phyloP scores from a whole-genome alignment of 805 yeast species.

The Yarrowia hollandica region DNA sequence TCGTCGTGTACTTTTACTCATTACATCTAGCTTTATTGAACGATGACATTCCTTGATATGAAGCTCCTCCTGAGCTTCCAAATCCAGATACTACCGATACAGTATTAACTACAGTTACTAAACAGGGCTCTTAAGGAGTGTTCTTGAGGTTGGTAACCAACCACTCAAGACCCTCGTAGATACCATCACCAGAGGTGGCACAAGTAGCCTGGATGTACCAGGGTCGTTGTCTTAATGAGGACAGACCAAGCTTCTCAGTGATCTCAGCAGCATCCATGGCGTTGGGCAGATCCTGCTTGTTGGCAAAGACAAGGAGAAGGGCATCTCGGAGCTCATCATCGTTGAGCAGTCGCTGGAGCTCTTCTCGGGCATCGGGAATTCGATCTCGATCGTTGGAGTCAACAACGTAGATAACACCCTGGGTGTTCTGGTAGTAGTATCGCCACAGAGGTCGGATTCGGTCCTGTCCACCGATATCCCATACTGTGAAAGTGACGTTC shows the following conservation, averaged over 20 bases:
- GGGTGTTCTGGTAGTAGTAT: slow-evolving; percentile 98
- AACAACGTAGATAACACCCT: slow-evolving; percentile 96
- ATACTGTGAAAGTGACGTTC: slow-evolving; percentile 93
- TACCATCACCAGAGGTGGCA: slow-evolving; percentile 99
- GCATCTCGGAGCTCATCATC: slow-evolving; percentile 98
- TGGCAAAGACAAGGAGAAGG: slow-evolving; percentile 90
- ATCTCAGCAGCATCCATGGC: slow-evolving; percentile 99
- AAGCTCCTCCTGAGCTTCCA: slow-evolving; percentile 25
- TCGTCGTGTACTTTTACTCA: not conserved
- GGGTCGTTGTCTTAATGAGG: slow-evolving; percentile 96
- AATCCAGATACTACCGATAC: slow-evolving; percentile 25
- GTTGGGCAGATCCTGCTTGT: slow-evolving; percentile 98
- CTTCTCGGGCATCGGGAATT: slow-evolving; percentile 96
- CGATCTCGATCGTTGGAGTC: slow-evolving; percentile 98
- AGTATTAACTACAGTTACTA: slow-evolving; percentile 29
- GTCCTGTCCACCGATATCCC: slow-evolving; percentile 99
- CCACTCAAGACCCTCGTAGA: slow-evolving; percentile 98
- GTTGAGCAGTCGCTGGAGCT: slow-evolving; percentile 95
- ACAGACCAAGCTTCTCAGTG: slow-evolving; percentile 94
- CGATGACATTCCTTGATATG: slow-evolving; percentile 4
- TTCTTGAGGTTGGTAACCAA: slow-evolving; percentile 84
- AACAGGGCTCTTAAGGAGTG: slow-evolving; percentile 36
- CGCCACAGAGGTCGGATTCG: slow-evolving; percentile 98
- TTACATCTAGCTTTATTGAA: slow-evolving; percentile 8
- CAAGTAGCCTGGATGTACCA: slow-evolving; percentile 99